A percentile compares a stretch with the other conserved stretches of the same genome.
These are phyloP conservation scores for Pleurotus eryngii DNA, from an alignment of 768 basidiomycete genomes.

Conservation along the genomic window DNA sequence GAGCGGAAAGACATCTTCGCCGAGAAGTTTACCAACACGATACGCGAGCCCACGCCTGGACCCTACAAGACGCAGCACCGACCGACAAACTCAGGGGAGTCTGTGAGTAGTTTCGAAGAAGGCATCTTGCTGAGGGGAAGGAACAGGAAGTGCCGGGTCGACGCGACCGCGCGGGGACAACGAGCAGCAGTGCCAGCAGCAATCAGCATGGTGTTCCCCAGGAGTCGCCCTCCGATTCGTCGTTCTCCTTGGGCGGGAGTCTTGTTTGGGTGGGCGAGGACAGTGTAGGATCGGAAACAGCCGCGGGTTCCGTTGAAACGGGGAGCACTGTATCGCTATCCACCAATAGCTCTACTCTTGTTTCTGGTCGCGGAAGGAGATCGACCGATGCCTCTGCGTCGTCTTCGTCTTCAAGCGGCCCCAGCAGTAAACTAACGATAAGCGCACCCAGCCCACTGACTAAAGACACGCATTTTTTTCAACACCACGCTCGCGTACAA, in stretches of 20 bases:
- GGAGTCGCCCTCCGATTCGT: slow-evolving; percentile 65
- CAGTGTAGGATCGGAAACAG: slow-evolving; percentile 39
- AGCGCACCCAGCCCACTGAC: slow-evolving; percentile 41
- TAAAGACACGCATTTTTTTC: slow-evolving; percentile 95
- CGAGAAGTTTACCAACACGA: slow-evolving; percentile 62
- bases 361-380: slow-evolving; percentile 46
- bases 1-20: slow-evolving; percentile 91
- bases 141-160: slow-evolving; percentile 10
- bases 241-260: slow-evolving; percentile 75
- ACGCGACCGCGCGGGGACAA: slow-evolving; percentile 32
- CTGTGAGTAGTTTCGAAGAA: slow-evolving; percentile 70
- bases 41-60: slow-evolving; percentile 22
- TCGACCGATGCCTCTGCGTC: slow-evolving; percentile 79
- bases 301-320: slow-evolving; percentile 40
- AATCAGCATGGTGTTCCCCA: slow-evolving; percentile 28
- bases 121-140: slow-evolving; percentile 43
- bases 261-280: slow-evolving; percentile 86
- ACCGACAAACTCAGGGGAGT: slow-evolving; percentile 55
- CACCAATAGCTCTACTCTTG: slow-evolving; percentile 36
- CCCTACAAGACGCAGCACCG: slow-evolving; percentile 31
- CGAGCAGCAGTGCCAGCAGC: slow-evolving; percentile 31
- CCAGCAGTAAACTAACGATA: slow-evolving; percentile 43
- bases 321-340: slow-evolving; percentile 39
- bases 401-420: slow-evolving; percentile 37
- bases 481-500: slow-evolving; percentile 83